A percentile compares a stretch with the other conserved stretches of the same genome.
Conservation (phyloP, 352 stramenopile species). For the Stramenopiles sp. region DNA sequence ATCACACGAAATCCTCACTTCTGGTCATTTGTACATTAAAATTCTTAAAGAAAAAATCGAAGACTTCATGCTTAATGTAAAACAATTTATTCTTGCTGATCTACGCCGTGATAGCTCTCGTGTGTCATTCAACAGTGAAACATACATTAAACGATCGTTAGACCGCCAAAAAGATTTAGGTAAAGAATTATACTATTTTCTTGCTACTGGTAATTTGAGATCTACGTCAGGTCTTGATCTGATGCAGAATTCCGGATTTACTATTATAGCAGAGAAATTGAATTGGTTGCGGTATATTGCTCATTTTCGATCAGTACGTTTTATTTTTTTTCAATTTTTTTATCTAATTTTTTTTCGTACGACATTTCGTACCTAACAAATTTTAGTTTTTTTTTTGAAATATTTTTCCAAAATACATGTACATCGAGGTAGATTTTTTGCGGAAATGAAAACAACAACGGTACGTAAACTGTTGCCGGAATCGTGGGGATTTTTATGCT, state of each 20-base stretch:
- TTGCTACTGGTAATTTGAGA: slow-evolving; percentile 91
- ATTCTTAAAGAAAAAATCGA: slow-evolving; percentile 96
- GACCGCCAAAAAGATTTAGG: slow-evolving; percentile 48
- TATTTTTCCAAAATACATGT: no score
- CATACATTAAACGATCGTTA: slow-evolving; percentile 63
- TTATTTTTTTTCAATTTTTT: no score
- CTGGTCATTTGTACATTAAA: slow-evolving; percentile 23
- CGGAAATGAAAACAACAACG: slow-evolving; percentile 70
- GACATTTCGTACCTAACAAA: no score
- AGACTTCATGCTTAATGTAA: slow-evolving; percentile 38
- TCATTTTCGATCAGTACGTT: slow-evolving; percentile 89
- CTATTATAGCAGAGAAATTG: slow-evolving; percentile 91
- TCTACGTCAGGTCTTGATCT: slow-evolving; percentile 83
- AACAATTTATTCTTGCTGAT: slow-evolving; percentile 25
- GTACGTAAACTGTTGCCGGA: slow-evolving; percentile 81
- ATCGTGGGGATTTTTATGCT: slow-evolving; percentile 96
- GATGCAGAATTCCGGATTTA: slow-evolving; percentile 84
- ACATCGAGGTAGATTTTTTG: slow-evolving; percentile 95
- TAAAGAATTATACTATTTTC: slow-evolving; percentile 81
- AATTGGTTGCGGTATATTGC: slow-evolving; percentile 96
- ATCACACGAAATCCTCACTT: slow-evolving; percentile 46
- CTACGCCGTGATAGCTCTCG: slow-evolving; percentile 18
- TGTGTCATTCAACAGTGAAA: slow-evolving; percentile 1
- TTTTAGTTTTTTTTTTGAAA: no score
- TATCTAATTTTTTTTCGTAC: no score